These are phyloP conservation scores for Pyrrhoderma noxium DNA, from an alignment of 1,284 basidiomycete species.

Conservation along the genomic window DNA sequence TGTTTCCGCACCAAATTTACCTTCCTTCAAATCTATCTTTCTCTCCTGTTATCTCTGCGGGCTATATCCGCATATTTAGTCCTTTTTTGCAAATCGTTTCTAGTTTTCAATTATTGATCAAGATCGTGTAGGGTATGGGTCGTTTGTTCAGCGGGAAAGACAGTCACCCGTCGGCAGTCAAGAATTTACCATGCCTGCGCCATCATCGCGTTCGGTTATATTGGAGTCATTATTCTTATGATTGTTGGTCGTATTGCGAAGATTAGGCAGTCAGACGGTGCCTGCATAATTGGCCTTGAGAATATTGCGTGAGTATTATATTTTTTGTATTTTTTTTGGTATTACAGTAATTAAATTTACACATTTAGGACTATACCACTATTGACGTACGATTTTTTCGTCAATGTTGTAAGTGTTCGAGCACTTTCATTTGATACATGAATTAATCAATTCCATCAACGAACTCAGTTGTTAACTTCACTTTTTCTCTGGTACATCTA, in stretches of 20 bases:
- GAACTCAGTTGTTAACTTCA: slow-evolving; percentile 30
- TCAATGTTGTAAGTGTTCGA: slow-evolving; percentile 21
- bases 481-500: slow-evolving; percentile 43
- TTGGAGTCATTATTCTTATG: slow-evolving; percentile 28
- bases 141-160: slow-evolving; percentile 15
- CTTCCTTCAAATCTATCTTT: too few relatives aligned
- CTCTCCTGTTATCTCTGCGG: too few relatives aligned
- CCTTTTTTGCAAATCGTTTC: too few relatives aligned
- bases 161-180: slow-evolving; percentile 21
- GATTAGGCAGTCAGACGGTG: slow-evolving; percentile 27
- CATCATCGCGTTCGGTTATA: slow-evolving; percentile 27
- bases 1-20: too few relatives aligned
- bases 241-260: slow-evolving; percentile 34
- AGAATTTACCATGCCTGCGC: slow-evolving; percentile 32
- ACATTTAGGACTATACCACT: slow-evolving; percentile 32
- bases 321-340: background rate
- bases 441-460: background rate
- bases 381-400: slow-evolving; percentile 35
- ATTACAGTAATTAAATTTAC: too few relatives aligned
- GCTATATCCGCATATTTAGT: too few relatives aligned
- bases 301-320: slow-evolving; percentile 24
- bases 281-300: slow-evolving; percentile 40
- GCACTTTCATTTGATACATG: slow-evolving; percentile 4
- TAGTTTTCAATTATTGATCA: too few relatives aligned
- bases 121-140: slow-evolving; percentile 13